Evolutionary conservation across 1,284 basidiomycete species (phyloP), one percentile per base, ranked within the genome.

Genomic region (Boletus semigastroideus): DNA sequence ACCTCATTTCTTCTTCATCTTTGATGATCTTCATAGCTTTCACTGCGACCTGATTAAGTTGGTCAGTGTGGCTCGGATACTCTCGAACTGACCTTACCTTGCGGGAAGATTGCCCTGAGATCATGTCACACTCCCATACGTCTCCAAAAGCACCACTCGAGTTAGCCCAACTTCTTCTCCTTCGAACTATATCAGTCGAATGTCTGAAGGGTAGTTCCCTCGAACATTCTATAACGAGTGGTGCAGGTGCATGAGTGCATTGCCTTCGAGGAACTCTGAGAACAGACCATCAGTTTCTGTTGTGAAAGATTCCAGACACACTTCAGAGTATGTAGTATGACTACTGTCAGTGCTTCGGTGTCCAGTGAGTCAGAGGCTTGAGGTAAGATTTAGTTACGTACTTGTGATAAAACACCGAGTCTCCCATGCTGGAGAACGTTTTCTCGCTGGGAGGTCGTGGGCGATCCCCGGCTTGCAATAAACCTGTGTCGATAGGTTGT

Each of bases 101-200:
- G 4, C 41, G 51, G 37, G 37, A 25, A 5, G 46, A 47, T 22
- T 28, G 39, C 19, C 27, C 51, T 12, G 41, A 54, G 14, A 54
- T 36, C 19, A 65, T 46, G 10, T 64, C 55, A 6, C 63, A 67
- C 40, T 65, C 48, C 66, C 63, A 69, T 8, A 69, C 36, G 48
- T 69, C 65, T 38, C 52, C 63, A 16, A 53, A 69, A 14, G 6
- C 37, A 10, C 63, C 63, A n/a, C 17, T 20, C 0, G 9, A 34
- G 6, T 31, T 49, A 27, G 66, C 28, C 38, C 47, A 67, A 13
- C 0, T 3, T 12, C 17, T 4, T 34, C 20, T 64, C 45, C 54
- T 62, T 34, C 22, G 53, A 13, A 68, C 25, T 13, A 5, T 41
- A 4, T 42, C 17, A 31, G 37, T 38, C 5, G 51, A 41, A 31